phyloP scores from a whole-genome alignment of 78 protist species.

The Dictyostelium intermedium region DNA sequence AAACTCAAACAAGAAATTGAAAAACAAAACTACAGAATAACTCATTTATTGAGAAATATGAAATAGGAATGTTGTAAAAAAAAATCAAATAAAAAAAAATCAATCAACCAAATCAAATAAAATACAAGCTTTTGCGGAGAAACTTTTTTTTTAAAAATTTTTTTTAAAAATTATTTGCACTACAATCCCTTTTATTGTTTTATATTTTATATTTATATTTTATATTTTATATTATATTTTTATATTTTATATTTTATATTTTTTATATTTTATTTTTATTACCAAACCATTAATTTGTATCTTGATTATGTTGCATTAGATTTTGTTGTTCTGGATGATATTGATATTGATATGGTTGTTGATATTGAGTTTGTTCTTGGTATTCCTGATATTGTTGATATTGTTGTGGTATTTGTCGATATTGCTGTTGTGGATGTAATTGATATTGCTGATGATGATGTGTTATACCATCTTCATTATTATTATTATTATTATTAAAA shows the following conservation, averaged over 20 bases:
- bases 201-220: too few relatives aligned
- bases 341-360: not conserved
- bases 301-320: not conserved
- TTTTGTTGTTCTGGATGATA: not conserved
- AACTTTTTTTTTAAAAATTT: too few relatives aligned
- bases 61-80: not conserved
- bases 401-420: not conserved
- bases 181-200: not conserved
- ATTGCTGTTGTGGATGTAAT: not conserved
- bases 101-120: not conserved
- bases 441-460: conserved; percentile 8
- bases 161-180: too few relatives aligned
- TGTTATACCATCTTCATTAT: not conserved
- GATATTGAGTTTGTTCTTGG: not conserved
- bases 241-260: too few relatives aligned
- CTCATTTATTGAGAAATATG: not conserved
- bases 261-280: too few relatives aligned
- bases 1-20: not conserved
- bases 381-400: not conserved
- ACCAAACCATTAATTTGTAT: not conserved
- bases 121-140: not conserved
- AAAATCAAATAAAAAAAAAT: not conserved
- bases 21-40: conserved; percentile 6
- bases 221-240: too few relatives aligned
- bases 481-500: not conserved